These are phyloP conservation scores for Phlyctochytrium planicorne DNA, from an alignment of 192 early-diverging fungal genomes.

Conservation along the genomic window DNA sequence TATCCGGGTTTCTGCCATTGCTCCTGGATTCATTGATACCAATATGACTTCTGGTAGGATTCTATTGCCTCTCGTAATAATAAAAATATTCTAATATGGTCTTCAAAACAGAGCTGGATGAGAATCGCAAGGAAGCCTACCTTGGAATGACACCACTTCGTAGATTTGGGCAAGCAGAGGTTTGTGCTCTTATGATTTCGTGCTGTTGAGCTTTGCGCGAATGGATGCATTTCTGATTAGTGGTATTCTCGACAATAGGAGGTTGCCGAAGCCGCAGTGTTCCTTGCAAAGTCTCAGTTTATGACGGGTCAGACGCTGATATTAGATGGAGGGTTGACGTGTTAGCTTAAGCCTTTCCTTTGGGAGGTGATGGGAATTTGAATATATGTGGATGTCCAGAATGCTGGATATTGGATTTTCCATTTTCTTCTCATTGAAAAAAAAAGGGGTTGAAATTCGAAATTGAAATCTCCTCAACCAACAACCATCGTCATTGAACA, in stretches of 20 bases:
- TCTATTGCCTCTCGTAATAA: neutral
- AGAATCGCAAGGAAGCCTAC: constrained; percentile 38
- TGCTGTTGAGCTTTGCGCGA: too few species aligned
- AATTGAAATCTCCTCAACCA: too few species aligned
- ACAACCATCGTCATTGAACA: too few species aligned
- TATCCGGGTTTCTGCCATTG: constrained; percentile 78
- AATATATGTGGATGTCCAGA: too few species aligned
- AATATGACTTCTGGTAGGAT: constrained; percentile 70
- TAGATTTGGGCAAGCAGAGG: constrained; percentile 57
- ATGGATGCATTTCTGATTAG: too few species aligned
- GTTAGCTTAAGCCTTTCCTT: too few species aligned
- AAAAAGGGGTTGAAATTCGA: too few species aligned
- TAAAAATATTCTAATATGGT: neutral
- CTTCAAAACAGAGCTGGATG: constrained; percentile 15
- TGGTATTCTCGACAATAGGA: too few species aligned
- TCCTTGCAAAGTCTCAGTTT: constrained; percentile 55
- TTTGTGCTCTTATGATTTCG: too few species aligned
- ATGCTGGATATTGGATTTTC: too few species aligned
- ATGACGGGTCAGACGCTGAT: constrained; percentile 61
- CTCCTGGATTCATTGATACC: constrained; percentile 86
- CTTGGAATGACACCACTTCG: constrained; percentile 49
- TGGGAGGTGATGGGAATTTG: too few species aligned
- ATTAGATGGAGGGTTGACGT: constrained; percentile 39
- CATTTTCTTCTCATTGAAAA: too few species aligned
- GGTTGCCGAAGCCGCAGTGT: constrained; percentile 59